These are phyloP conservation scores for Fusarium sp. DNA, from an alignment of 2,329 filamentous ascomycete species.

Conservation along the genomic window DNA sequence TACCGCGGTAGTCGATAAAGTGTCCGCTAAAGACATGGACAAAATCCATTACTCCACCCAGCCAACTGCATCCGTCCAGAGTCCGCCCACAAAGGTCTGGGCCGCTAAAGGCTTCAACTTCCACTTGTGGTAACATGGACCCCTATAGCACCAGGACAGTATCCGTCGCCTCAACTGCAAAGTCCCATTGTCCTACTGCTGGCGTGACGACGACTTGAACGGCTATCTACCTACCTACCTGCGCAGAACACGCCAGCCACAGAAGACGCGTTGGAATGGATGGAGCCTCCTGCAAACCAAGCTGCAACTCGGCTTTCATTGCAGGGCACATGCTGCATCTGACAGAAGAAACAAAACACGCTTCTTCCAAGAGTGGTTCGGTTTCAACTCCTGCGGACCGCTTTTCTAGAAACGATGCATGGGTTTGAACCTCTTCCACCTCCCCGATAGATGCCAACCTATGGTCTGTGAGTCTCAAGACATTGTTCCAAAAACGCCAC, in stretches of 20 bases:
- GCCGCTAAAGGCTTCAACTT: slow-evolving; percentile 12
- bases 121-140: slow-evolving; percentile 1
- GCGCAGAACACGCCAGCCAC: not conserved
- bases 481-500: not conserved
- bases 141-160: not conserved
- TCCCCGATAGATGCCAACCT: not conserved
- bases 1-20: slow-evolving; percentile 29
- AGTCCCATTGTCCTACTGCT: slow-evolving; percentile 1
- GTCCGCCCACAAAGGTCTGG: not conserved
- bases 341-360: slow-evolving; percentile 32
- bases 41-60: slow-evolving; percentile 3
- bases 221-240: not conserved
- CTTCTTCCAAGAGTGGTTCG: slow-evolving; percentile 13
- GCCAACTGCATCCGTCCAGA: slow-evolving; percentile 17
- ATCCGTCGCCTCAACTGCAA: slow-evolving; percentile 11
- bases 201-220: not conserved
- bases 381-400: slow-evolving; percentile 14
- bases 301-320: slow-evolving; percentile 21
- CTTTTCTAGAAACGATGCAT: slow-evolving; percentile 8
- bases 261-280: not conserved
- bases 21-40: slow-evolving; percentile 23
- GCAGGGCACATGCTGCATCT: slow-evolving; percentile 23
- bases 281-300: not conserved
- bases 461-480: not conserved
- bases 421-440: slow-evolving; percentile 2